Evolutionary conservation across 176 grass and related monocot genomes (phyloP), one percentile per base, ranked within the genome.

Genomic region (Saccharum spontaneum): DNA sequence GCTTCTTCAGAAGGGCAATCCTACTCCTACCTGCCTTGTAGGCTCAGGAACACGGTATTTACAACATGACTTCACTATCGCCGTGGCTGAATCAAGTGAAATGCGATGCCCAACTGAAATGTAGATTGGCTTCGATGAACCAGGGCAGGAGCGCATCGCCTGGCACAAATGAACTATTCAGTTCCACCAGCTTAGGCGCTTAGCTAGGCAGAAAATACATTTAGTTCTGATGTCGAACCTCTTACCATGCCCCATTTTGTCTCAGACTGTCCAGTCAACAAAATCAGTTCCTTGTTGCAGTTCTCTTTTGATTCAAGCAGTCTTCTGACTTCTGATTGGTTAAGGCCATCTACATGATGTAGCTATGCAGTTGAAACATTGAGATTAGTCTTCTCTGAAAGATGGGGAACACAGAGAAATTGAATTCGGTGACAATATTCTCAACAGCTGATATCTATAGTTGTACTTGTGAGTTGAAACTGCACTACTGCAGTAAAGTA

Each of bases 21-120:
- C 3, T n/a, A 59, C 16, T 36, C 70, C 15, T 94, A 98, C 96
- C 96, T 98, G 93, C 18, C 89, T 84, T 59, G 80, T 89, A 54
- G 96, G 93, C 66, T 98, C 93, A 65, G 93, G 93, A 87, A 98
- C 61, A 20, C 96, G 96, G 52, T 93, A 98, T 89, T 89, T 98
- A 57, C 86, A 90, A 50, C 79, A 92, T 10, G 82, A 36, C 67
- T 92, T 95, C 60, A 95, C 89, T 68, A 92, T 30, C 5, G 10
- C 86, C 45, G 71, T 71, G 23, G 93, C 93, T 43, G 96, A 89
- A 71, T 89, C 77, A 50, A 98, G 93, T 1, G 93, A 95, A 86
- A 98, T 87, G 18, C 86, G 89, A 93, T 95, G 93, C 22, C 93
- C 96, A 82, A 84, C 71, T 82, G 93, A 98, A 28, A 94, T 80